Percentiles rank a stretch among this genome's conserved stretches.
Conservation (phyloP, 129 eudicot species). For the Ambrosia trifida region DNA sequence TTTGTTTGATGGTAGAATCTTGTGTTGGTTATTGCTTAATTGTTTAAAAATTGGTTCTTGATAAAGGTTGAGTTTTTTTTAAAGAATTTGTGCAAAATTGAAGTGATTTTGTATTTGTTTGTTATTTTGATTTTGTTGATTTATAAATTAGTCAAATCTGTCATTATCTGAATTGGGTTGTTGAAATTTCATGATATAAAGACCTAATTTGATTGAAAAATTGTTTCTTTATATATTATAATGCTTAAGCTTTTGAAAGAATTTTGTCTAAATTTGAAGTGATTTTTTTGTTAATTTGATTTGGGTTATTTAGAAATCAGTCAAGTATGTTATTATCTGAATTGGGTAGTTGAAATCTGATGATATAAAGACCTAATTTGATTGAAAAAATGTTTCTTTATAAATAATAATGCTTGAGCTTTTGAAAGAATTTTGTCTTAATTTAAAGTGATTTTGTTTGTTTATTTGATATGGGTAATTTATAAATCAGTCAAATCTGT, state of each 20-base stretch:
- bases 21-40: constrained; percentile 3
- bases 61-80: background rate
- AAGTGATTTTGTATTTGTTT: too few species aligned
- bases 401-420: too few species aligned
- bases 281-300: constrained; percentile 27
- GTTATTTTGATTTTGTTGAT: background rate
- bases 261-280: constrained; percentile 15
- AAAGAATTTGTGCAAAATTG: too few species aligned
- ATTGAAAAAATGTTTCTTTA: constrained; percentile 14
- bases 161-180: too few species aligned
- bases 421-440: too few species aligned
- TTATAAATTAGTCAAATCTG: too few species aligned
- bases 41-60: constrained; percentile 6
- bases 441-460: constrained; percentile 28
- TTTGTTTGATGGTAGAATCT: constrained; percentile 8
- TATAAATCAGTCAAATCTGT: background rate
- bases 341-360: constrained; percentile 17
- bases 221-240: too few species aligned
- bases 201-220: too few species aligned
- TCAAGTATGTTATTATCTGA: constrained; percentile 15
- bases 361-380: constrained; percentile 20
- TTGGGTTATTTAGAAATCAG: constrained; percentile 9
- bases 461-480: constrained; percentile 23
- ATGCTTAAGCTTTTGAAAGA: too few species aligned
- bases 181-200: too few species aligned